Evolutionary conservation across 306 rosid genomes (phyloP).

Genomic region (Adenanthera pavonina): DNA sequence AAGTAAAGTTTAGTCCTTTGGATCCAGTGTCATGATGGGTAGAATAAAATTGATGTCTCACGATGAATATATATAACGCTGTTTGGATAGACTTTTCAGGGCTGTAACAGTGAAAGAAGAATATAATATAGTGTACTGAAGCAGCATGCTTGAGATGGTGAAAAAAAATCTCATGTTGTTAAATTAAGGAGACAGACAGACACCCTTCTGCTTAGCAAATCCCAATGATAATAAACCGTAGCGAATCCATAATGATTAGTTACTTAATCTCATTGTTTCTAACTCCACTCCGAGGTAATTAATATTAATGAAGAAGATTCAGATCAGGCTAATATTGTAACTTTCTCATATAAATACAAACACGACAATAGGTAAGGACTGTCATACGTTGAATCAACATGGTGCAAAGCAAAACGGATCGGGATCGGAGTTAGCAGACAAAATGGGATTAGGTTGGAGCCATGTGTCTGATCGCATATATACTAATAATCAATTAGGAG

Average conservation of each 20-base stretch:
- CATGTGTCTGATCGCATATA: slow-evolving; percentile 1
- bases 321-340: not conserved
- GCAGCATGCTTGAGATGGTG: not conserved
- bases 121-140: not conserved
- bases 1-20: not conserved
- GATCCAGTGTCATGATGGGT: not conserved
- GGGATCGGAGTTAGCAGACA: not conserved
- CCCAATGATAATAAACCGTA: not conserved
- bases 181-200: not conserved
- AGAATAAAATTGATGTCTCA: not conserved
- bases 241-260: not conserved
- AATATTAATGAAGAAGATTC: not conserved
- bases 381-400: not conserved
- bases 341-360: not conserved
- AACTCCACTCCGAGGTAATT: not conserved
- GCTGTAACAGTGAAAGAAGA: not conserved
- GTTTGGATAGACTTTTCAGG: not conserved
- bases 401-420: not conserved
- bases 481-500: not conserved
- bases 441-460: slow-evolving; percentile 4
- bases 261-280: not conserved
- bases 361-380: not conserved
- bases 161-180: not conserved
- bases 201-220: not conserved
- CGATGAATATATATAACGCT: too few species aligned